phyloP scores from a whole-genome alignment of 1,139 yeast species.

The Geotrichum restrictum region DNA sequence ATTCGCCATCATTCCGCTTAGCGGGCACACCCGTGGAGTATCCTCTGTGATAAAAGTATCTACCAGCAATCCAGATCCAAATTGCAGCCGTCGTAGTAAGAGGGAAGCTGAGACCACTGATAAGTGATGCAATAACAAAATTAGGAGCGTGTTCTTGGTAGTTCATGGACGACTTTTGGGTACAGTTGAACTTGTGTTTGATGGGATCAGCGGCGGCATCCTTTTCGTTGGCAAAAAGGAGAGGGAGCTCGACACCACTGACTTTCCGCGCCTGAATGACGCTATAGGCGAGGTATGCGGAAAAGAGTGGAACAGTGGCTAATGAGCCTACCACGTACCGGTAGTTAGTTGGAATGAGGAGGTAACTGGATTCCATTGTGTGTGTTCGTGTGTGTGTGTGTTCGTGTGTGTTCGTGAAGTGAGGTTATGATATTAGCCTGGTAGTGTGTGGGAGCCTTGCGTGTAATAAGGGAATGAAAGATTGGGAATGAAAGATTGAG shows the following conservation, averaged over 20 bases:
- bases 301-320: slow-evolving; percentile 20
- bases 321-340: slow-evolving; percentile 22
- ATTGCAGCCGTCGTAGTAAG: slow-evolving; percentile 17
- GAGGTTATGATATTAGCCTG: no score
- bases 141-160: slow-evolving; percentile 23
- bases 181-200: slow-evolving; percentile 24
- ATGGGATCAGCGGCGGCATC: slow-evolving; percentile 23
- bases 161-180: slow-evolving; percentile 25
- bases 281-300: slow-evolving; percentile 20
- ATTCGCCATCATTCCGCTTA: slow-evolving; percentile 14
- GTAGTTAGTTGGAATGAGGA: slow-evolving; percentile 22
- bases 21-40: slow-evolving; percentile 24
- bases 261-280: slow-evolving; percentile 18
- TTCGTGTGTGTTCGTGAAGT: no score
- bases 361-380: no score
- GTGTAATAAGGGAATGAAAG: no score
- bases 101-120: slow-evolving; percentile 23
- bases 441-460: no score
- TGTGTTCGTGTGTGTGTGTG: no score
- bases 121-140: slow-evolving; percentile 18
- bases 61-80: slow-evolving; percentile 19
- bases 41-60: slow-evolving; percentile 22
- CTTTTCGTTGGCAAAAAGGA: slow-evolving; percentile 22
- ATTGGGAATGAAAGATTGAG: no score
- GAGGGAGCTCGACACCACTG: slow-evolving; percentile 22